Conservation (phyloP, 1,284 basidiomycete species). For the Malassezia dermatis region DNA sequence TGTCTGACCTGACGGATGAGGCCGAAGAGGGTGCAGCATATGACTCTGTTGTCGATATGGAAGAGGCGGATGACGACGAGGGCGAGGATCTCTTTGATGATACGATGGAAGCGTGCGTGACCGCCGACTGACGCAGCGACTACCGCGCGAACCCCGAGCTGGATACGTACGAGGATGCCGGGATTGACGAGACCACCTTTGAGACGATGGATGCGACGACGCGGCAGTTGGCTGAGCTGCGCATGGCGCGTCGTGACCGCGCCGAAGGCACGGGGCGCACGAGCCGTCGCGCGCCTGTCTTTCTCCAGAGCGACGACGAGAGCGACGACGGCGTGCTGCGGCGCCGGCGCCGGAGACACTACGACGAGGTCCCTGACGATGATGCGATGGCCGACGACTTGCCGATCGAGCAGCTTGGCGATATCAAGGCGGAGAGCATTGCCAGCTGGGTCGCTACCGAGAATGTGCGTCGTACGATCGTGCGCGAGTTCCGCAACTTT, state of each 20-base stretch:
- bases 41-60: conserved; percentile 36
- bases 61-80: conserved; percentile 55
- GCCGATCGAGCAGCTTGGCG: conserved; percentile 85
- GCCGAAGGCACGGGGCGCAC: conserved; percentile 54
- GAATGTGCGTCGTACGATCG: conserved; percentile 75
- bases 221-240: conserved; percentile 72
- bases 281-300: conserved; percentile 68
- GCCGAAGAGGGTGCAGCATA: conserved; percentile 31
- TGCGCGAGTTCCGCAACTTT: conserved; percentile 87
- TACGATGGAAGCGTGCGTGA: conserved; percentile 60
- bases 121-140: conserved; percentile 56
- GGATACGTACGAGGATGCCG: conserved; percentile 75
- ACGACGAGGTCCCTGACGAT: conserved; percentile 55
- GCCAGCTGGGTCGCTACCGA: conserved; percentile 93
- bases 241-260: conserved; percentile 79
- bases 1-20: conserved; percentile 42
- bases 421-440: conserved; percentile 93
- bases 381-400: conserved; percentile 62
- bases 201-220: conserved; percentile 63
- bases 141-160: conserved; percentile 72
- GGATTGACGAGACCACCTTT: conserved; percentile 67
- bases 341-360: conserved; percentile 47
- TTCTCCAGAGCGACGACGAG: conserved; percentile 64
- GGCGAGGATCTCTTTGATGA: conserved; percentile 90
- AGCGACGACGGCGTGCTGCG: conserved; percentile 45